Evolutionary conservation across 768 basidiomycete species (phyloP).

Genomic region (Auriscalpium vulgare): DNA sequence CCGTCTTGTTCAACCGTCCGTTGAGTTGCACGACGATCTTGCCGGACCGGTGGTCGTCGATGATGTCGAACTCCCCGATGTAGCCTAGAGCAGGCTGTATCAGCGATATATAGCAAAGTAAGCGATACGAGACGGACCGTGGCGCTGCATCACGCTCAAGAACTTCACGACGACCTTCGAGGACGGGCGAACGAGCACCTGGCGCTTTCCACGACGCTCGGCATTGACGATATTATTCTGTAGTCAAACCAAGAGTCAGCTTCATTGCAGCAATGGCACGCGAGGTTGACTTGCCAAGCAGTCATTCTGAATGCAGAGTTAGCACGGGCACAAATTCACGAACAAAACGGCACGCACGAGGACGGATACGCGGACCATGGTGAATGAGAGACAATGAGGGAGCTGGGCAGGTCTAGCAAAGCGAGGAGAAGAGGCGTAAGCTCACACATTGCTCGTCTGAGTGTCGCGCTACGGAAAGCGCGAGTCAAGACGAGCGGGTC

Average conservation of each 20-base stretch:
- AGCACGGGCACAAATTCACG: neutral
- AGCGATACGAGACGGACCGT: slow-evolving; percentile 55
- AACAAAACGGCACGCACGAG: slow-evolving; percentile 35
- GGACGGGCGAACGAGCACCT: slow-evolving; percentile 94
- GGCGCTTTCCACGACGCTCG: slow-evolving; percentile 98
- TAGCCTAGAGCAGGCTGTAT: slow-evolving; percentile 52
- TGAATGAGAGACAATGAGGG: slow-evolving; percentile 21
- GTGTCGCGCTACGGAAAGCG: slow-evolving; percentile 77
- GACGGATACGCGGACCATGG: slow-evolving; percentile 88
- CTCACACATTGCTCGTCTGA: slow-evolving; percentile 55
- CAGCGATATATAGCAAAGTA: neutral
- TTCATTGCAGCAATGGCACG: neutral
- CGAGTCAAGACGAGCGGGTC: slow-evolving; percentile 57
- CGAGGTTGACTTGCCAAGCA: slow-evolving; percentile 34
- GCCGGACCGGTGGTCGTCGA: slow-evolving; percentile 97
- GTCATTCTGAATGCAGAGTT: slow-evolving; percentile 42
- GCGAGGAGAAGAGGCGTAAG: slow-evolving; percentile 21
- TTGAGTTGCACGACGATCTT: slow-evolving; percentile 99
- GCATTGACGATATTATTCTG: slow-evolving; percentile 99
- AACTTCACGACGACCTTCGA: slow-evolving; percentile 99
- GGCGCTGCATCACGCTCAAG: slow-evolving; percentile 97
- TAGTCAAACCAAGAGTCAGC: neutral
- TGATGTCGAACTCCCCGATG: slow-evolving; percentile 97
- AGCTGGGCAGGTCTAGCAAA: slow-evolving; percentile 17
- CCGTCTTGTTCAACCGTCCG: slow-evolving; percentile 98